Conservation (phyloP, 257 asterid species). For the Nicotiana tabacum region DNA sequence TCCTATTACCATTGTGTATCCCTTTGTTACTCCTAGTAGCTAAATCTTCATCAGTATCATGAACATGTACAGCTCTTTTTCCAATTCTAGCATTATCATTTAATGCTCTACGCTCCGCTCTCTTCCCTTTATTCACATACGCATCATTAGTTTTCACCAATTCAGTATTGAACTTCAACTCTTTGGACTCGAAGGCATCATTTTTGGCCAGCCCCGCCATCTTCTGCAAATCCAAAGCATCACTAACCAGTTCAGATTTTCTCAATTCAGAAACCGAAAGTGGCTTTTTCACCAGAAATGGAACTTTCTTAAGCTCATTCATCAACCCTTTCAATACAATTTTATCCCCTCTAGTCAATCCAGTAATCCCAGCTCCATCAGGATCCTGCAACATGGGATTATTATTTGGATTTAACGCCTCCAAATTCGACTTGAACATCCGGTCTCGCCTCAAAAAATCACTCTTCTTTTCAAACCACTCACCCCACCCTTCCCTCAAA, state of each 20-base stretch:
- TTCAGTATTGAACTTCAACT: not conserved
- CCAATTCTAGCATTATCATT: slow-evolving; percentile 27
- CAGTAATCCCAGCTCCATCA: slow-evolving; percentile 67
- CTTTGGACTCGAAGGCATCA: not conserved
- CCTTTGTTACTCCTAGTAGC: slow-evolving; percentile 7
- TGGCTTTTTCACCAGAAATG: slow-evolving; percentile 61
- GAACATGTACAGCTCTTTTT: slow-evolving; percentile 10
- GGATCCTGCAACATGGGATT: slow-evolving; percentile 93
- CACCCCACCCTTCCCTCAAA: slow-evolving; percentile 97
- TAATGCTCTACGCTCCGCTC: slow-evolving; percentile 53
- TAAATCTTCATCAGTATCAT: not conserved
- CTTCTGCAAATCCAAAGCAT: slow-evolving; percentile 11
- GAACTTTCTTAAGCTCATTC: slow-evolving; percentile 56
- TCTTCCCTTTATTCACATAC: slow-evolving; percentile 12
- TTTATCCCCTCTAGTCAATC: slow-evolving; percentile 79
- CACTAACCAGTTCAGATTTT: slow-evolving; percentile 14
- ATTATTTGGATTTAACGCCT: slow-evolving; percentile 66
- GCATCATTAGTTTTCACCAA: slow-evolving; percentile 1
- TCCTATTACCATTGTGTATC: not conserved
- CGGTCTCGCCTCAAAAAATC: slow-evolving; percentile 84
- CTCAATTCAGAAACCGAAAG: slow-evolving; percentile 33
- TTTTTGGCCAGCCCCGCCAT: slow-evolving; percentile 1
- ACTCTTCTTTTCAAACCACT: slow-evolving; percentile 91
- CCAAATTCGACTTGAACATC: slow-evolving; percentile 78
- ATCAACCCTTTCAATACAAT: slow-evolving; percentile 52